Evolutionary conservation across 768 basidiomycete genomes (phyloP).

Genomic region (Panaeolus cyanescens): DNA sequence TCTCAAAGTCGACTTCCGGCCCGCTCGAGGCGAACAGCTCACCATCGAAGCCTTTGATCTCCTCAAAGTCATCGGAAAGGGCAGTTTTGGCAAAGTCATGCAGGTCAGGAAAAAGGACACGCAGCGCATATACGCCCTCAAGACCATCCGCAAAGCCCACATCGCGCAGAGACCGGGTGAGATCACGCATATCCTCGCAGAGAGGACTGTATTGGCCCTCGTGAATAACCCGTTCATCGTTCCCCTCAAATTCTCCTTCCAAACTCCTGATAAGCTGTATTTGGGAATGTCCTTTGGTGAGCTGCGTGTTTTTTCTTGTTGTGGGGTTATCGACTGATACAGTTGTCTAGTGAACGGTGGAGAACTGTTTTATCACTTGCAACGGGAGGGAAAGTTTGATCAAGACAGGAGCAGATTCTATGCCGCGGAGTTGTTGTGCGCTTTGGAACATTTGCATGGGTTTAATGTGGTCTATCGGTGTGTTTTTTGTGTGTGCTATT

Average conservation of each 20-base stretch:
- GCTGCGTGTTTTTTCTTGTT: constrained; percentile 21
- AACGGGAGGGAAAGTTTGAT: constrained; percentile 95
- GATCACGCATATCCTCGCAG: constrained; percentile 97
- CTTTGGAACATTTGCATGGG: constrained; percentile 92
- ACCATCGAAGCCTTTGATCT: constrained; percentile 98
- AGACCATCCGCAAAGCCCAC: constrained; percentile 97
- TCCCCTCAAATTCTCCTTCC: constrained; percentile 98
- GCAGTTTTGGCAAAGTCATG: constrained; percentile 98
- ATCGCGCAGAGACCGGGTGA: constrained; percentile 96
- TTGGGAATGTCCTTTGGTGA: constrained; percentile 94
- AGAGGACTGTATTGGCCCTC: constrained; percentile 93
- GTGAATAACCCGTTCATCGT: constrained; percentile 99
- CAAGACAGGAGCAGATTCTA: constrained; percentile 94
- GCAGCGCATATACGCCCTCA: constrained; percentile 94
- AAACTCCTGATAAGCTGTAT: constrained; percentile 96
- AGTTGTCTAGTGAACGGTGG: constrained; percentile 82
- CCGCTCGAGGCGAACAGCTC: constrained; percentile 77
- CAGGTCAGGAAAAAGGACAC: constrained; percentile 99
- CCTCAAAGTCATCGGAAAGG: constrained; percentile 97
- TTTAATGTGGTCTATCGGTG: constrained; percentile 99
- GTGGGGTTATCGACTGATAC: neutral
- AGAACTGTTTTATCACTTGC: constrained; percentile 96
- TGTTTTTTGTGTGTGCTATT: constrained; percentile 20
- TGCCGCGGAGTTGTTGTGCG: constrained; percentile 94
- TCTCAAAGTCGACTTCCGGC: constrained; percentile 93